Percentiles rank a stretch among this genome's conserved stretches.
These are phyloP conservation scores for Phytophthora meadii DNA, from an alignment of 352 stramenopile species.

Conservation along the genomic window DNA sequence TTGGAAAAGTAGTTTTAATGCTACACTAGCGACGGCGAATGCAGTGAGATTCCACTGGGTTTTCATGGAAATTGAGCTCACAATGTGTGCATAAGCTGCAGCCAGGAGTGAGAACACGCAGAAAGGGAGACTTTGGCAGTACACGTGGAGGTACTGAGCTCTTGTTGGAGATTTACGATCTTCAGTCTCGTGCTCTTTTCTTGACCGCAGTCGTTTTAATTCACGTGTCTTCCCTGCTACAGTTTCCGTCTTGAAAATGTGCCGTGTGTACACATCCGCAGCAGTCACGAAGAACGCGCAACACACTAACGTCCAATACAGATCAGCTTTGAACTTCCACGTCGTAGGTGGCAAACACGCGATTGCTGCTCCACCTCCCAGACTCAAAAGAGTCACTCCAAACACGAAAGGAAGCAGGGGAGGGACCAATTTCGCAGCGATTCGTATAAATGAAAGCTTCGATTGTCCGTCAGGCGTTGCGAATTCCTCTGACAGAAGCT, in stretches of 20 bases:
- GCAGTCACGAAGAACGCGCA: conserved; percentile 23
- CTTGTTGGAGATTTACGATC: conserved; percentile 7
- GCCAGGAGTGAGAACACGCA: conserved; percentile 15
- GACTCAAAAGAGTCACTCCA: conserved; percentile 9
- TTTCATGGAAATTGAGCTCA: conserved; percentile 22
- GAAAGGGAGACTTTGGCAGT: conserved; percentile 23
- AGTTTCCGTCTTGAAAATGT: conserved; percentile 24
- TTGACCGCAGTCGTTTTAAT: conserved; percentile 1
- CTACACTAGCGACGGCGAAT: conserved; percentile 17
- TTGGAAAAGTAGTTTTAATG: conserved; percentile 17
- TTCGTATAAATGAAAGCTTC: conserved; percentile 7
- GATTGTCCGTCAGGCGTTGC: background rate
- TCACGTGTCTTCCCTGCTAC: conserved; percentile 13
- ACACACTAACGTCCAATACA: conserved; percentile 21
- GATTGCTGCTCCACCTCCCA: conserved; percentile 6
- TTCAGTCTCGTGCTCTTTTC: background rate
- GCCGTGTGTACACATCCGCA: conserved; percentile 12
- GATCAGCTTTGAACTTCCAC: conserved; percentile 6
- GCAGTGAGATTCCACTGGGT: conserved; percentile 12
- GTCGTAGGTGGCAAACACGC: conserved; percentile 5
- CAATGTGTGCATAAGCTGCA: conserved; percentile 21
- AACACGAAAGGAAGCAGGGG: conserved; percentile 2
- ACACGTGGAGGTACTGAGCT: conserved; percentile 13
- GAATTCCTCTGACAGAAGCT: conserved; percentile 15
- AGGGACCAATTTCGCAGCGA: conserved; percentile 5